phyloP scores from a whole-genome alignment of 495 filamentous ascomycete genomes.

The Cenococcum geophilum region DNA sequence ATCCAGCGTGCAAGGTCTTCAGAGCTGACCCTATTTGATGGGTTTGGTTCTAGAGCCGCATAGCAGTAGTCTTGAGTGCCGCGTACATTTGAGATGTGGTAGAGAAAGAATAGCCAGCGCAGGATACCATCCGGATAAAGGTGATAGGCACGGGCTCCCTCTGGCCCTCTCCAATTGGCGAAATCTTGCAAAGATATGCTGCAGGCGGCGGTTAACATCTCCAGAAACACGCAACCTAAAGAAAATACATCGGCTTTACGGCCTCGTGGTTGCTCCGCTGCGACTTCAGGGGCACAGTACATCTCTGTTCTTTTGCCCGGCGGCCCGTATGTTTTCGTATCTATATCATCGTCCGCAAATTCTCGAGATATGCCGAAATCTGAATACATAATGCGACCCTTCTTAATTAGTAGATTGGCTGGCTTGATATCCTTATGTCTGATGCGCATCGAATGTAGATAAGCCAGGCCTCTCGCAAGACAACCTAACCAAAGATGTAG shows the following conservation, averaged over 20 bases:
- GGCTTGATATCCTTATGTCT: constrained; percentile 1
- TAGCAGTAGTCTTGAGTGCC: neutral
- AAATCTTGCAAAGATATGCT: neutral
- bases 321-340: neutral
- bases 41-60: neutral
- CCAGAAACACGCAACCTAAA: constrained; percentile 3
- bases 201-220: neutral
- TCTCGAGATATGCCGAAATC: neutral
- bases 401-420: constrained; percentile 1
- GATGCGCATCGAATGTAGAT: neutral
- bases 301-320: neutral
- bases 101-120: neutral
- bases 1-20: neutral
- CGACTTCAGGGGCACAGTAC: constrained; percentile 7
- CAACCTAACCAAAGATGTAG: neutral
- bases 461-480: neutral
- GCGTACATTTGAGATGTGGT: neutral
- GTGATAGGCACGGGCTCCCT: neutral
- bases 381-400: neutral
- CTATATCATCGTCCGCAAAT: neutral
- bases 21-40: neutral
- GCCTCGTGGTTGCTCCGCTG: neutral
- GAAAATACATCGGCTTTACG: constrained; percentile 5
- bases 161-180: neutral
- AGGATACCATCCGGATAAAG: neutral